Evolutionary conservation across 116 monocot genomes (phyloP), one percentile per base, ranked within the genome.

Genomic region (Posidonia oceanica): DNA sequence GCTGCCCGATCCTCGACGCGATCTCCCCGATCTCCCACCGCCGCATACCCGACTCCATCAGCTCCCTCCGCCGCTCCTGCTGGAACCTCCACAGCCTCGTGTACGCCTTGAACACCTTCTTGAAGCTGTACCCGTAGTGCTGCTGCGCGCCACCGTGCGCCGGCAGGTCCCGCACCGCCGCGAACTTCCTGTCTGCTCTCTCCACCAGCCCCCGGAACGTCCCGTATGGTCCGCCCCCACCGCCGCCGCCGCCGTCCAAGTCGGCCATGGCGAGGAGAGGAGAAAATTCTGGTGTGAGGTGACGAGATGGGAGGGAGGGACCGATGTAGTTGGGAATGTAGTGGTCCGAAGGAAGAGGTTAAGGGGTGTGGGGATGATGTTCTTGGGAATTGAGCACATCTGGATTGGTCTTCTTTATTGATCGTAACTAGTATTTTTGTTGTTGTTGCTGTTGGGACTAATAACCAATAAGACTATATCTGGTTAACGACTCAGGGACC

Each of bases 1-100:
- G 81, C 82, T 98, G 97, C 51, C 93, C 97, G 87, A 98, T 98
- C 72, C 93, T 81, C 54, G 97, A 92, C n/a, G 97, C 97, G 57
- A 90, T 77, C 79, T 92, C 92, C 14, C 93, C 97, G 71, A 98
- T 98, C 75, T 98, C 97, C 79, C 81, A 82, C 37, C 97, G 83
- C 14, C 74, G 68, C 59, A 98, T 78, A 23, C 97, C 97, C 20
- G 75, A 52, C 4, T 70, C 80, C 64, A 98, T 67, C 60, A 98
- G 85, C 61, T 85, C 83, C 7, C 55, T 37, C 12, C 97, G 85
- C 66, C 72, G 70, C 40, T 80, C 80, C 78, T 84, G 97, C 84
- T 98, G 97, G 76, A 92, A 93, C 4, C 82, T 65, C 97, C 97
- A 98, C 36, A 91, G 80, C 5, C 78, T 52, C 41, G 97, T 92